Conservation (phyloP, 495 filamentous ascomycete genomes). For the Hypoxylon fuscum region DNA sequence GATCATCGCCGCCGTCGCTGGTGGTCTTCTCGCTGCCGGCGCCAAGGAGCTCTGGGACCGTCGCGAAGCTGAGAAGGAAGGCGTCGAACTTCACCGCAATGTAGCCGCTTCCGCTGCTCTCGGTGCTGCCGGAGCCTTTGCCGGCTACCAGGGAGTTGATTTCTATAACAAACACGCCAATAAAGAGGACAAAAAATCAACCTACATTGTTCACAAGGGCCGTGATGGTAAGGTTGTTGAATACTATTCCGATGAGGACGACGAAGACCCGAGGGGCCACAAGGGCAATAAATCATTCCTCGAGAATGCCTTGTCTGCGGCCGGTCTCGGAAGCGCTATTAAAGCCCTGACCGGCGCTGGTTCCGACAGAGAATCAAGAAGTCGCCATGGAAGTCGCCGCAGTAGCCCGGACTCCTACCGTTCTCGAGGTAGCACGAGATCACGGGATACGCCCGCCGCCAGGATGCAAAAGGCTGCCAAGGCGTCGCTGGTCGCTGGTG, state of each 20-base stretch:
- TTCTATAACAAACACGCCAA: conserved; percentile 60
- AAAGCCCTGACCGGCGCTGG: conserved; percentile 60
- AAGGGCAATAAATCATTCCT: conserved; percentile 74
- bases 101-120: conserved; percentile 60
- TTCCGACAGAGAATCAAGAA: conserved; percentile 61
- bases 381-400: conserved; percentile 61
- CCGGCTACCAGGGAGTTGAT: conserved; percentile 63
- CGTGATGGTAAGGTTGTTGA: conserved; percentile 55
- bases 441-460: conserved; percentile 37
- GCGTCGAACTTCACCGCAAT: conserved; percentile 58
- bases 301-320: conserved; percentile 71
- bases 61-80: conserved; percentile 57
- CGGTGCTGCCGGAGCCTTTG: conserved; percentile 63
- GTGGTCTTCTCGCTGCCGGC: conserved; percentile 61
- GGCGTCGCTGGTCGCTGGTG: conserved; percentile 85
- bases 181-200: conserved; percentile 59
- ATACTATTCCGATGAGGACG: conserved; percentile 65
- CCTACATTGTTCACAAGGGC: conserved; percentile 50
- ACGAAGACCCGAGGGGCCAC: conserved; percentile 56
- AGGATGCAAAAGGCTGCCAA: conserved; percentile 86
- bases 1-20: conserved; percentile 64
- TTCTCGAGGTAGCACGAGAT: conserved; percentile 55
- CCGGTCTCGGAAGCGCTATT: conserved; percentile 72
- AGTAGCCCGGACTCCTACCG: conserved; percentile 55
- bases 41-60: conserved; percentile 67